A percentile compares a stretch with the other conserved stretches of the same genome.
Conservation (phyloP, 176 grass and related monocot species). For the Ananas comosus region DNA sequence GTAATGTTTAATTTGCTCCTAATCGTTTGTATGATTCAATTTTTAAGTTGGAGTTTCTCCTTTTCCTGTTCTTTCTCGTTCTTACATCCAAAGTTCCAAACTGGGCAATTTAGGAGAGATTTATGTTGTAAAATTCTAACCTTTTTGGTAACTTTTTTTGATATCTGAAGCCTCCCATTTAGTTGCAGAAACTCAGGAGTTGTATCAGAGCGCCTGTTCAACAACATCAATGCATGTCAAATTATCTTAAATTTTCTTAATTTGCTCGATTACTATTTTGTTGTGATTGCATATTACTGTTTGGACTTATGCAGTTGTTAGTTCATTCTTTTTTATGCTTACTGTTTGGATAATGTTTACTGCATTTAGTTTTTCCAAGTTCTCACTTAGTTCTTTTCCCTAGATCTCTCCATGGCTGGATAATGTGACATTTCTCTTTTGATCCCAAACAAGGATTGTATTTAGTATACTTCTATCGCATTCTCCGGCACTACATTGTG, state of each 20-base stretch:
- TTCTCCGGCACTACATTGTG: neutral
- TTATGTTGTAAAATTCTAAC: no score
- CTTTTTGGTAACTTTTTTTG: neutral
- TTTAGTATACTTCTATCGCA: neutral
- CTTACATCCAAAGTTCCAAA: no score
- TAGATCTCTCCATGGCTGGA: neutral
- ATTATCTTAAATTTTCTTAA: neutral
- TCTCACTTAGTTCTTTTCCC: neutral
- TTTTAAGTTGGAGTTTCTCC: neutral
- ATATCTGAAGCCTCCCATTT: neutral
- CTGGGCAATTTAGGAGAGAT: no score
- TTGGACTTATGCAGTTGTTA: neutral
- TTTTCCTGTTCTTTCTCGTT: neutral
- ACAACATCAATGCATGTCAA: neutral
- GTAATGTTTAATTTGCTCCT: neutral
- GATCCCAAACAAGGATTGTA: neutral
- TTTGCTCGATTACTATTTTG: neutral
- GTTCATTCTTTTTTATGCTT: neutral
- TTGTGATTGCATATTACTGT: slow-evolving; percentile 1
- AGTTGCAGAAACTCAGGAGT: neutral
- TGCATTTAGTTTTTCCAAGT: neutral
- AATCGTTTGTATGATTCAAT: no score
- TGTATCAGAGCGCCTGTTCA: neutral
- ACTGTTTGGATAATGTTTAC: slow-evolving; percentile 3
- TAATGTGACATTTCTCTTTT: neutral